These are phyloP conservation scores for Rhazya stricta DNA, from an alignment of 257 asterid genomes.

Conservation along the genomic window DNA sequence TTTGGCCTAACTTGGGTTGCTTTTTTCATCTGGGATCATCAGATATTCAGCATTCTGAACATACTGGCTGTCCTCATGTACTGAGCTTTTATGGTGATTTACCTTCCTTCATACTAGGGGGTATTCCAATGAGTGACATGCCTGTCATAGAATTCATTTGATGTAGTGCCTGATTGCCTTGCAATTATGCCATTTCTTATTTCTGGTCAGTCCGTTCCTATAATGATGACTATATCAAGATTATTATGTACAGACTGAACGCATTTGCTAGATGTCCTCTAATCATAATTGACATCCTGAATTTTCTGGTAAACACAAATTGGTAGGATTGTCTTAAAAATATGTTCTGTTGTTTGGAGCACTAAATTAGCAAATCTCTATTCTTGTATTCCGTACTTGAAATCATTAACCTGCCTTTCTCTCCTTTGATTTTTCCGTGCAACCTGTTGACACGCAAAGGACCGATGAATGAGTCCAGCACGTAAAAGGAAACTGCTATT, in stretches of 20 bases:
- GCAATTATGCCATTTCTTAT: not conserved
- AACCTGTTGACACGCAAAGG: not conserved
- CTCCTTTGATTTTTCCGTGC: not conserved
- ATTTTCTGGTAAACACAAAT: not conserved
- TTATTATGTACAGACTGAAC: not conserved
- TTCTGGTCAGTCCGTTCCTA: not conserved
- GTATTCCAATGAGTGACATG: not conserved
- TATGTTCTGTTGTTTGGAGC: not conserved
- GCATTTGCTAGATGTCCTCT: not conserved
- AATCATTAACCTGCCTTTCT: not conserved
- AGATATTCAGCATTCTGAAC: not conserved
- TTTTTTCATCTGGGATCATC: not conserved
- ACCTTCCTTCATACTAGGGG: not conserved
- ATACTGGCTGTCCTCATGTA: not conserved
- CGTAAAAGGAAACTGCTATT: not conserved
- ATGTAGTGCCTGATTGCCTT: not conserved
- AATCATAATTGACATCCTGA: not conserved
- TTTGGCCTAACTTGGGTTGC: not conserved
- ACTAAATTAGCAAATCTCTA: not conserved
- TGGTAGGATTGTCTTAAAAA: not conserved
- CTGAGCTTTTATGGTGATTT: not conserved
- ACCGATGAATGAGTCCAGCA: not conserved
- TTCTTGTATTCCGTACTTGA: not conserved
- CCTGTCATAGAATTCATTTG: not conserved
- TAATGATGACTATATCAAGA: not conserved